phyloP scores from a whole-genome alignment of 345 rosid species.

The Lepidium aucheri region DNA sequence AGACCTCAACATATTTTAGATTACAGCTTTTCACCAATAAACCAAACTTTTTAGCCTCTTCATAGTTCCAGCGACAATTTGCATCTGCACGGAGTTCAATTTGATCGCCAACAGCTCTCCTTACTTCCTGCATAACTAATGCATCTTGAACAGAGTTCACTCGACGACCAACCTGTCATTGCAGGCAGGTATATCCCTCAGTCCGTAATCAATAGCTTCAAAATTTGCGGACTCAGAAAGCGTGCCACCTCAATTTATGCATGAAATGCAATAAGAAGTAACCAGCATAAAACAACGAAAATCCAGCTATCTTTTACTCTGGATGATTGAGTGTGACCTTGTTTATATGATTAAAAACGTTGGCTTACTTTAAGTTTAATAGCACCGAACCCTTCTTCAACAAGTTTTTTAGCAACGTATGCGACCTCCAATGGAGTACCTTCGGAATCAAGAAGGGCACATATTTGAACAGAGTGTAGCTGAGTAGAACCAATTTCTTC shows the following conservation, averaged over 20 bases:
- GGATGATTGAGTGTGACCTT: conserved; percentile 8
- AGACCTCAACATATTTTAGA: conserved; percentile 86
- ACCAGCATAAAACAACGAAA: background rate
- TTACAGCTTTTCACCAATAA: conserved; percentile 58
- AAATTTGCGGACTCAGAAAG: background rate
- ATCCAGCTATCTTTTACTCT: background rate
- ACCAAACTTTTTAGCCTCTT: conserved; percentile 68
- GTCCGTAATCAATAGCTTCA: conserved; percentile 16
- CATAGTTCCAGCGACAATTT: conserved; percentile 77
- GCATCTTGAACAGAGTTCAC: conserved; percentile 70
- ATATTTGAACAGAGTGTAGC: conserved; percentile 47
- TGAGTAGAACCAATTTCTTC: conserved; percentile 35
- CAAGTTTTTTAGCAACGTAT: conserved; percentile 47
- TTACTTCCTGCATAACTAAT: conserved; percentile 64
- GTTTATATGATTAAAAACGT: background rate
- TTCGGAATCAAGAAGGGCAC: conserved; percentile 74
- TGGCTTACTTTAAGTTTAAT: conserved; percentile 79
- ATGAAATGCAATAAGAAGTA: conserved; percentile 2
- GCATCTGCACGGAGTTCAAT: conserved; percentile 91
- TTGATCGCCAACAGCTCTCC: conserved; percentile 55
- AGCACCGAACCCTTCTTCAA: conserved; percentile 73
- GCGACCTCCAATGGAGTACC: conserved; percentile 80
- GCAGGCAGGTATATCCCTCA: conserved; percentile 17
- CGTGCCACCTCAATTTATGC: background rate
- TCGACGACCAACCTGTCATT: conserved; percentile 72